Conservation (phyloP, 2,329 filamentous ascomycete genomes). For the Fusarium sp. region DNA sequence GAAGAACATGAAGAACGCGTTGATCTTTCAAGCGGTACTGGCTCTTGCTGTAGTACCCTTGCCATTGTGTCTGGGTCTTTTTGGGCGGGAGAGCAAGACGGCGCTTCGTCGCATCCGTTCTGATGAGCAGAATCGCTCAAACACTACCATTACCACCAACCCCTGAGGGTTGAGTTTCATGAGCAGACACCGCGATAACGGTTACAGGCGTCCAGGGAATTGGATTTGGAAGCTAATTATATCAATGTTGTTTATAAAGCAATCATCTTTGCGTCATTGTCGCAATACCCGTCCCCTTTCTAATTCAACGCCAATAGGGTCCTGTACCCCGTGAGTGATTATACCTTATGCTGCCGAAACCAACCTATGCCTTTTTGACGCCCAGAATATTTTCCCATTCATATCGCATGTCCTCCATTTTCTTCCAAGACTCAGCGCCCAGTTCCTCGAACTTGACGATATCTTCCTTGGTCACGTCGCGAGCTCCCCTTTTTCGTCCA, state of each 20-base stretch:
- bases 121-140: conserved; percentile 50
- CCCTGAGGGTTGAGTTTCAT: conserved; percentile 14
- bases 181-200: neutral
- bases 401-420: conserved; percentile 76
- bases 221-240: neutral
- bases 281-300: conserved; percentile 38
- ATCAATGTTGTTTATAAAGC: conserved; percentile 17
- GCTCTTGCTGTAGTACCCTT: conserved; percentile 72
- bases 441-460: conserved; percentile 70
- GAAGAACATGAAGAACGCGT: conserved; percentile 76
- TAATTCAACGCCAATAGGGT: conserved; percentile 9
- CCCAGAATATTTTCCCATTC: conserved; percentile 68
- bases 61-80: conserved; percentile 75
- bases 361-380: conserved; percentile 24
- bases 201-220: neutral
- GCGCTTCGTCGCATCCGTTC: conserved; percentile 61
- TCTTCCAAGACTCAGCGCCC: conserved; percentile 71
- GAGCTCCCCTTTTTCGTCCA: conserved; percentile 69
- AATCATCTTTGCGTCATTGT: conserved; percentile 28
- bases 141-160: conserved; percentile 35
- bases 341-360: neutral
- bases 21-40: conserved; percentile 84
- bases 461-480: conserved; percentile 69
- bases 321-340: neutral
- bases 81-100: conserved; percentile 69